Evolutionary conservation across 2,329 filamentous ascomycete species (phyloP).

Genomic region (Pyrenophora seminiperda): DNA sequence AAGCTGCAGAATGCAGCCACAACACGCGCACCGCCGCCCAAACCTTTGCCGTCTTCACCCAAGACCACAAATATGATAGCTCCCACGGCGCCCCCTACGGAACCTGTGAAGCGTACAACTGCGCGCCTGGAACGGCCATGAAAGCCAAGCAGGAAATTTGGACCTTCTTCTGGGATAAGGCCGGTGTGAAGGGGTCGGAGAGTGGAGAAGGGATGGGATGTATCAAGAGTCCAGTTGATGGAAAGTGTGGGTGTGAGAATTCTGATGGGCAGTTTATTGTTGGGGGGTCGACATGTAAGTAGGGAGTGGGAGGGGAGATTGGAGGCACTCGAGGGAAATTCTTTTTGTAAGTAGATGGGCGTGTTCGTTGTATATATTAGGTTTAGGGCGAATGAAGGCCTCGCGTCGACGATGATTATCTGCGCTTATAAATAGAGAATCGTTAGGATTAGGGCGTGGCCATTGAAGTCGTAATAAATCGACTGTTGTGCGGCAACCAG

Average conservation of each 20-base stretch:
- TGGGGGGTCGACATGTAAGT: conserved; percentile 16
- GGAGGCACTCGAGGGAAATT: no score
- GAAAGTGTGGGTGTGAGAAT: conserved; percentile 34
- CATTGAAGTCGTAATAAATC: no score
- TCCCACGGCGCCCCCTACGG: conserved; percentile 55
- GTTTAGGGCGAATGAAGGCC: no score
- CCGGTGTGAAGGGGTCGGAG: conserved; percentile 24
- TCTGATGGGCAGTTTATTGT: conserved; percentile 32
- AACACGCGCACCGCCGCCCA: conserved; percentile 48
- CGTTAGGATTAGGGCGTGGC: no score
- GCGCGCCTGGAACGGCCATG: conserved; percentile 24
- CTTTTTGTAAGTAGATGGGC: no score
- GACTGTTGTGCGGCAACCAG: no score
- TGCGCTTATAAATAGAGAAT: no score
- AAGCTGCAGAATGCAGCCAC: conserved; percentile 52
- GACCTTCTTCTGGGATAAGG: conserved; percentile 32
- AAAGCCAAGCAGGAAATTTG: conserved; percentile 20
- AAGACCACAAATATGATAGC: conserved; percentile 54
- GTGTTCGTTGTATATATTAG: no score
- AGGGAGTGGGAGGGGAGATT: not conserved
- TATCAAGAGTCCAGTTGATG: conserved; percentile 34
- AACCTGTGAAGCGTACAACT: conserved; percentile 47
- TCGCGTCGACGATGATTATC: no score
- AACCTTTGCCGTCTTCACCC: conserved; percentile 51
- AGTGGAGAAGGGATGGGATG: conserved; percentile 33